Base-by-base conservation (phyloP, 1,284 basidiomycete species). In the Puccinia polysora region DNA sequence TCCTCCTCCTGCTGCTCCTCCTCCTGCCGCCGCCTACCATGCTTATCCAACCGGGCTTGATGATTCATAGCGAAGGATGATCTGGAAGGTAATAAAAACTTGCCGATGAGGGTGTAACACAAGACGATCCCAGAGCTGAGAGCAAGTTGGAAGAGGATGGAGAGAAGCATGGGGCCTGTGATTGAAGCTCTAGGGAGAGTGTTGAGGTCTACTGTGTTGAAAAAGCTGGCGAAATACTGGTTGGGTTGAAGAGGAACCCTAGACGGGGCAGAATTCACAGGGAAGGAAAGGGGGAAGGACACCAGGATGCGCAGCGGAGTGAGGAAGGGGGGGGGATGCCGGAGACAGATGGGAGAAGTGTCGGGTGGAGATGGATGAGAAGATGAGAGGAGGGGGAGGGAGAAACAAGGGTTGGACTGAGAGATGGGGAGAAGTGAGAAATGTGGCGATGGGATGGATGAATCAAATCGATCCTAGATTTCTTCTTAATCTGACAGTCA, bases 121-220 rank as follows among this genome's bases (percentile, higher is more conserved):
- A 60, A 45, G 20, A 60, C 58, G 20, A 60, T 43, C 40, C 58
- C 58, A 45, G 38, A 60, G 15, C 58, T 60, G 20, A 60, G 25
- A 15, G 58, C 58, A 25, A 60, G 28, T 30, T 60, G 58, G 5
- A 60, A 8, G 2, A 60, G 18, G 12, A 60, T 60, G 1, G 58
- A 18, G 2, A 60, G 38, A 7, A 43, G 14, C 58, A 60, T 60
- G 30, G 4, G 38, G 18, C 47, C 2, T 4, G 43, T 45, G 15
- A 40, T 40, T 25, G 32, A 8, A 40, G 56, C 20, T 59, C 56
- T n/a, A n/a, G n/a, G n/a, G n/a, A n/a, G n/a, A n/a, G n/a, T n/a
- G n/a, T n/a, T n/a, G n/a, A n/a, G n/a, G n/a, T n/a, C n/a, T n/a
- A n/a, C n/a, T n/a, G n/a, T n/a, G n/a, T n/a, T n/a, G n/a, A n/a